A percentile compares a stretch with the other conserved stretches of the same genome.
These are phyloP conservation scores for Fusarium staphyleae DNA, from an alignment of 2,329 filamentous ascomycete genomes.

Conservation along the genomic window DNA sequence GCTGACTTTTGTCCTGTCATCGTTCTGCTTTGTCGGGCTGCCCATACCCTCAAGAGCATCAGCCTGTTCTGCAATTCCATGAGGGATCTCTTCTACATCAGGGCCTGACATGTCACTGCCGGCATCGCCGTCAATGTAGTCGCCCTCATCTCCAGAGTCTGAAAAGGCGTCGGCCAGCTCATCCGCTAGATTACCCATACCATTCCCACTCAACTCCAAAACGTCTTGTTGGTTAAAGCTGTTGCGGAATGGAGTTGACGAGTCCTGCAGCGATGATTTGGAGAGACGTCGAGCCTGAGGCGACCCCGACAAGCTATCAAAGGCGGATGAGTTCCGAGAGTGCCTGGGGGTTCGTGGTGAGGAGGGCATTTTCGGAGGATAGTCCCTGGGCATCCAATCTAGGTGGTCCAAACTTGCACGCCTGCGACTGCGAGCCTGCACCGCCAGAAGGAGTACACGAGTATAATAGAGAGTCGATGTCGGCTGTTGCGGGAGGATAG, in stretches of 20 bases:
- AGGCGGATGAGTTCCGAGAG: constrained; percentile 63
- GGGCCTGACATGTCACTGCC: constrained; percentile 30
- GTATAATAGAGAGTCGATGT: not conserved
- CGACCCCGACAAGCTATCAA: constrained; percentile 58
- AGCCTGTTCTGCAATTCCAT: constrained; percentile 23
- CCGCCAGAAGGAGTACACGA: constrained; percentile 18
- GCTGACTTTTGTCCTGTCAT: constrained; percentile 44
- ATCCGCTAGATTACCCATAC: constrained; percentile 80
- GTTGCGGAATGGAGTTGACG: constrained; percentile 56
- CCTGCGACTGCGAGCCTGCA: constrained; percentile 25
- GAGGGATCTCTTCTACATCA: constrained; percentile 5
- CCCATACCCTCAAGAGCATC: constrained; percentile 10
- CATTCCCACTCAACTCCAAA: constrained; percentile 60
- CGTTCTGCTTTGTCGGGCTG: constrained; percentile 28
- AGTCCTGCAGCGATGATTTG: constrained; percentile 59
- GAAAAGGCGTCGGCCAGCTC: constrained; percentile 78
- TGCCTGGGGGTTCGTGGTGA: constrained; percentile 65
- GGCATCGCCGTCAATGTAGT: constrained; percentile 54
- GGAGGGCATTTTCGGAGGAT: constrained; percentile 43
- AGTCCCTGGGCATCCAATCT: constrained; percentile 15
- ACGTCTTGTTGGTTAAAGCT: constrained; percentile 58
- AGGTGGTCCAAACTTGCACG: constrained; percentile 11
- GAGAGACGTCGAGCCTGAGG: constrained; percentile 57
- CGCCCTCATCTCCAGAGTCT: constrained; percentile 68
- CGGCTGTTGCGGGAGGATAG: not conserved